These are phyloP conservation scores for Vitrella brassicaformis DNA, from an alignment of 73 alveolate genomes.

Conservation along the genomic window DNA sequence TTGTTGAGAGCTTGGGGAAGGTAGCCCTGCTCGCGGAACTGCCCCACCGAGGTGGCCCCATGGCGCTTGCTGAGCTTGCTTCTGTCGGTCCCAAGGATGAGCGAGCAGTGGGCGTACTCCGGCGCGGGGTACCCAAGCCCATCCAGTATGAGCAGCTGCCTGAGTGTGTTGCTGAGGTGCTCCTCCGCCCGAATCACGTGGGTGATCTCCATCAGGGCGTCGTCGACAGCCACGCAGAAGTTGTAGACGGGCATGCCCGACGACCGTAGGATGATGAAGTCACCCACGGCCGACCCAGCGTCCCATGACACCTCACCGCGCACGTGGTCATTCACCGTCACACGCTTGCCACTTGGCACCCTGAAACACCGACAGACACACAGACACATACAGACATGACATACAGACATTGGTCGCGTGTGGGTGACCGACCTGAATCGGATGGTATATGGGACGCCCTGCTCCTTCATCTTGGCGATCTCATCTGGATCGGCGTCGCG, in stretches of 20 bases:
- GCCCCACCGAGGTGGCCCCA: constrained; percentile 42
- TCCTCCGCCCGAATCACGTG: constrained; percentile 48
- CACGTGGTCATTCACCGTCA: neutral
- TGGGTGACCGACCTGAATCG: neutral
- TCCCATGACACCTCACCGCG: constrained; percentile 17
- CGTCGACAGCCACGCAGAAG: constrained; percentile 40
- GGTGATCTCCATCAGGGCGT: constrained; percentile 41
- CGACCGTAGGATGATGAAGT: constrained; percentile 30
- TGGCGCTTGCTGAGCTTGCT: constrained; percentile 41
- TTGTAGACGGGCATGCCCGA: constrained; percentile 42
- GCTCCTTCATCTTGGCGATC: constrained; percentile 7
- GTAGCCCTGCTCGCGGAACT: constrained; percentile 9
- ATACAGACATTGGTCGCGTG: neutral
- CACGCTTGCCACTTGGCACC: neutral
- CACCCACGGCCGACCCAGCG: constrained; percentile 30
- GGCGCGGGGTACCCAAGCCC: neutral
- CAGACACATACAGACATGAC: neutral
- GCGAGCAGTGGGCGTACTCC: neutral
- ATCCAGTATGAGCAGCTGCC: constrained; percentile 9
- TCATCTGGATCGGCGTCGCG: neutral
- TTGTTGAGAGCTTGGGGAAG: constrained; percentile 19
- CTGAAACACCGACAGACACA: neutral
- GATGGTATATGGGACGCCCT: neutral
- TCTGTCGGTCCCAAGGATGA: constrained; percentile 15
- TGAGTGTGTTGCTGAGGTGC: constrained; percentile 39